Base-by-base conservation (phyloP, 208 protist species). In the Lotmaria passim region DNA sequence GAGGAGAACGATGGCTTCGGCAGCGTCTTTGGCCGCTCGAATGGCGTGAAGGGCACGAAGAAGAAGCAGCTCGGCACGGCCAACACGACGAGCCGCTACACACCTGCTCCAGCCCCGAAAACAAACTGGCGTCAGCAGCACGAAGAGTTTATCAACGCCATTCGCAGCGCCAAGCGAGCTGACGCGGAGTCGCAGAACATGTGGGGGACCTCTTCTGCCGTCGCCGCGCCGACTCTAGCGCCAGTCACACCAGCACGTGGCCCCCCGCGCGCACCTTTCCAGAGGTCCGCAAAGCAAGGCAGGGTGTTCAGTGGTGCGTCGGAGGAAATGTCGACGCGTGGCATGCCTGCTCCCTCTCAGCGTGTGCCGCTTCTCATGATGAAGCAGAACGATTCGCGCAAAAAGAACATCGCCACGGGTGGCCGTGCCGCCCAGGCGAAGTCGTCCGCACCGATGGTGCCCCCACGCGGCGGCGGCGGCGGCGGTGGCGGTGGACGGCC, bases 51-150 rank as follows among this genome's bases (percentile, higher is more conserved):
- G 39, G 60, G 69, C 48, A 64, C 23, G 31, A 41, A 61, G 31
- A 52, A 57, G 60, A 72, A 74, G 31, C 21, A 30, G 7, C 60
- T 61, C 21, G 63, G 36, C 12, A 60, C 41, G 30, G n/a, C 56
- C 14, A 77, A 47, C 31, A 72, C 56, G 33, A 72, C 63, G 61
- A 78, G 68, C 15, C 36, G 36, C 56, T 78, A 75, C 59, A 63
- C 61, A 23, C 60, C 78, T 30, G 72, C 72, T 0, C 70, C 81
- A 2, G 60, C 79, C 19, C 81, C 83, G 8, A 65, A 74, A 28
- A 91, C 86, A 12, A 89, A 74, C 50, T 98, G 95, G 93, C 79
- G 91, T 5, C 73, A 93, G 69, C 78, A 96, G 61, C 95, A 98
- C 73, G 86, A 91, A 46, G 90, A 97, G 50, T 96, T 98, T 73